Base-by-base conservation (phyloP, 371 early-diverging fungal genomes). In the Rhizopus delemar region DNA sequence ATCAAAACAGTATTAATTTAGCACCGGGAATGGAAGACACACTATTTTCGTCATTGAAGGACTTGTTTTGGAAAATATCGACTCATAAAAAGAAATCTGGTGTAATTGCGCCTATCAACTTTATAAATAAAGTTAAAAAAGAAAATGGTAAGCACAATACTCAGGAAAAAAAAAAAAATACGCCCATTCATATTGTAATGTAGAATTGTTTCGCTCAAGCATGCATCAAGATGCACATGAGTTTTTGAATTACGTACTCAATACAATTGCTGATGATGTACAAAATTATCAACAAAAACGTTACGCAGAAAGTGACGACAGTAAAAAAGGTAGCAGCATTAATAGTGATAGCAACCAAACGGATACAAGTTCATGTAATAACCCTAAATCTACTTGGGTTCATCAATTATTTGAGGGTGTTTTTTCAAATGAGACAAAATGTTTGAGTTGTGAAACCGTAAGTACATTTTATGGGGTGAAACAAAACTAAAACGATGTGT, bases 171-270 rank as follows among this genome's bases (percentile, higher is more conserved):
- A 15, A 8, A 32, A 9, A 11, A 12, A 13, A 28, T 7, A 33
- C 16, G 33, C 2, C 2, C 11, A 22, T 8, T 16, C 16, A 43
- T 29, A 28, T 22, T 35, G 45, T 22, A 32, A 15, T 36, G 34
- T 80, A 91, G 97, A 93, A 68, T 67, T 95, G 11, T 98, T 97
- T 73, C 83, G 94, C 41, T 89, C 91, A 57, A 93, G 92, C 33
- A 89, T 89, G 86, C 97, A 98, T 70, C 98, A 98, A 69, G 98
- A 98, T 74, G 97, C 97, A 0, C 98, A 98, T 74, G 98, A 98
- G 75, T 94, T 97, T 72, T 75, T 98, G 50, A 97, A 96, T 77
- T 97, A 90, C 73, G 64, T 92, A 9, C 78, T 98, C 11, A 97
- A 97, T 71, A 88, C 89, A 11, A 90, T 98, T 53, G 91, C 91